Evolutionary conservation across 164 flowering plant genomes (phyloP), one percentile per base, ranked within the genome.

Genomic region (Taxillus chinensis): DNA sequence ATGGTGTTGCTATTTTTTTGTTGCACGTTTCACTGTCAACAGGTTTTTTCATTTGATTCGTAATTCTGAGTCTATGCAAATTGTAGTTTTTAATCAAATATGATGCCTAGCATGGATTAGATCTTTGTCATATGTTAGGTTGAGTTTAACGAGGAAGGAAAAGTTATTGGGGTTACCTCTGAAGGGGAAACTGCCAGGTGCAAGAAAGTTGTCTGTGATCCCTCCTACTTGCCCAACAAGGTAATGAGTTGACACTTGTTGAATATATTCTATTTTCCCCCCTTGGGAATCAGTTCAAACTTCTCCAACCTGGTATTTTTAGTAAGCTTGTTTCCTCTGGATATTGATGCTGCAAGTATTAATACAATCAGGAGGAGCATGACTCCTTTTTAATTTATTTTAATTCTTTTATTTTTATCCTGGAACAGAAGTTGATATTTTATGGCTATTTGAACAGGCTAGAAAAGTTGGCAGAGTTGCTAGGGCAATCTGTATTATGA

Each of bases 201-300:
- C 83, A 89, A 86, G 74, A 89, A 92, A 77, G 91, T 92, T 73
- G 98, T 92, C 11, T 90, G 98, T 69, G 98, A 92, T 73, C 98
- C 98, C 60, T 90, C 98, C 37, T 92, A 92, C 80, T 77, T 90
- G 82, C 75, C 90, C n/a, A 71, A 75, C 79, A 92, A 90, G 95
- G 98, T 92, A 77, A 65, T 62, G 45, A 3, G 42, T 56, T 71
- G 3, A 48, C 41, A 12, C 51, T 52, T 46, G 14, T 60, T 27
- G 41, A 60, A n/a, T 37, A 37, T 15, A 37, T 60, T 11, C 8
- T 40, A 10, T 39, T 53, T 15, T 60, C 48, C 39, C 15, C 51
- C 27, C 27, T 27, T 27, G 27, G 27, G 27, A 27, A 27, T 27
- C 27, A 27, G 27, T 27, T 27, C 27, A 27, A 27, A 27, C 27